Conservation (phyloP, 495 filamentous ascomycete species). For the Xylaria castorea region DNA sequence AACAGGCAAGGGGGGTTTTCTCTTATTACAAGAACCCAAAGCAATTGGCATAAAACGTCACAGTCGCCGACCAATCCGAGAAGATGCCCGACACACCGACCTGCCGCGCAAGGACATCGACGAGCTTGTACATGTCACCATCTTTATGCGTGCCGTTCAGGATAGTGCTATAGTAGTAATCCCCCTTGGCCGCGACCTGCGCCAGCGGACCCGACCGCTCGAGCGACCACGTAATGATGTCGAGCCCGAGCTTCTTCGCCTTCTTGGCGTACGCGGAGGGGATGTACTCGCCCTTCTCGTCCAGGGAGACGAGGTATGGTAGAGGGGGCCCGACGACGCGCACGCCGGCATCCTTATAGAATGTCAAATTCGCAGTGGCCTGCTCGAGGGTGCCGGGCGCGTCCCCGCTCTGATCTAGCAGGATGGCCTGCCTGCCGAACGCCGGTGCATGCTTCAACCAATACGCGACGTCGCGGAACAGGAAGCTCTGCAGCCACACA, state of each 20-base stretch:
- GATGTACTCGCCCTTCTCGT: conserved; percentile 46
- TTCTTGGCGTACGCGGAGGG: conserved; percentile 52
- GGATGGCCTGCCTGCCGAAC: conserved; percentile 63
- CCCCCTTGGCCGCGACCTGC: conserved; percentile 48
- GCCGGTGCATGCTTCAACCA: conserved; percentile 64
- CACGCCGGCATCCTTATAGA: conserved; percentile 53
- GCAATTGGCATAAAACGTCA: conserved; percentile 69
- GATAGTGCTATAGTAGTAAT: conserved; percentile 63
- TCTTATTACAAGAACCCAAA: conserved; percentile 52
- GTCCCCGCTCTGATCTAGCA: conserved; percentile 64
- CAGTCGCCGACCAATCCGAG: conserved; percentile 66
- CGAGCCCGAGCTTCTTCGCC: conserved; percentile 60
- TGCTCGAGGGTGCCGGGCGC: conserved; percentile 47
- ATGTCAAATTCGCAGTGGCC: conserved; percentile 57
- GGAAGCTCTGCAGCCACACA: conserved; percentile 66
- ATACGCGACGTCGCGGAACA: conserved; percentile 65
- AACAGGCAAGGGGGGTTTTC: neutral
- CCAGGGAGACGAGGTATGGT: conserved; percentile 49
- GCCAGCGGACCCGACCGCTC: conserved; percentile 64
- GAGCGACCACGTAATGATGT: conserved; percentile 67
- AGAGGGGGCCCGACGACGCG: conserved; percentile 51
- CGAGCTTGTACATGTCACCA: conserved; percentile 63
- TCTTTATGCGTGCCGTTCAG: conserved; percentile 59
- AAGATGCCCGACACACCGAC: conserved; percentile 64
- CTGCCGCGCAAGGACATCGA: conserved; percentile 63